Evolutionary conservation across 495 filamentous ascomycete genomes (phyloP), one percentile per base, ranked within the genome.

Genomic region (Chaetomium cochliodes): DNA sequence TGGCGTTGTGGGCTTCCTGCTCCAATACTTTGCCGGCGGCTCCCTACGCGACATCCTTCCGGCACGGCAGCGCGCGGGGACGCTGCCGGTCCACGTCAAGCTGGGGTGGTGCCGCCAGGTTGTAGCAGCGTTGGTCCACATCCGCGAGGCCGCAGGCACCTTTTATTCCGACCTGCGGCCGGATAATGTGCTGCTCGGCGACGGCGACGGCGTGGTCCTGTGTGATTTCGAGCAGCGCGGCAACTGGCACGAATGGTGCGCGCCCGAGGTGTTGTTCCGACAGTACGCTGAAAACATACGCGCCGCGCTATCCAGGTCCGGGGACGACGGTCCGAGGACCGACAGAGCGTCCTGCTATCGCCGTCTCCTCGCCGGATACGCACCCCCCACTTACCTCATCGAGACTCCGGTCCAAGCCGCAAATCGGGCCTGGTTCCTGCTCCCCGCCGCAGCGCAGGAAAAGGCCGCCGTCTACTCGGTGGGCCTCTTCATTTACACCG

Each of bases 311-410:
- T 46, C 42, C 42, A 46, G 42, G 18, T 46, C 42, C 42, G 42
- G 18, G 42, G 42, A 46, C 42, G 42, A 46, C 42, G 42, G 11
- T 11, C 11, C 42, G 12, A n/a, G 42, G 42, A 3, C 11, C 42
- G 42, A n/a, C 42, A n/a, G 11, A n/a, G 42, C 42, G 11, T 46
- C 42, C 42, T 46, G 12, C 42, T 46, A 46, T n/a, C 42, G 42
- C 42, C 42, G 42, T n/a, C 42, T 46, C 42, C 42, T 46, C 42
- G 42, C 42, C 42, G 42, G 42, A 46, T 46, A 46, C 42, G 42
- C 42, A n/a, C 42, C 42, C 18, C 42, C 42, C 12, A 16, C 42
- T n/a, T 16, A 46, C 42, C 42, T 46, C 42, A 46, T 46, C 42
- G 42, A 46, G 18, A 46, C 42, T 7, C 42, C 42, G 18, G 42